A percentile compares a stretch with the other conserved stretches of the same genome.
Conservation (phyloP, 208 protist species). For the Porcisia deanei region DNA sequence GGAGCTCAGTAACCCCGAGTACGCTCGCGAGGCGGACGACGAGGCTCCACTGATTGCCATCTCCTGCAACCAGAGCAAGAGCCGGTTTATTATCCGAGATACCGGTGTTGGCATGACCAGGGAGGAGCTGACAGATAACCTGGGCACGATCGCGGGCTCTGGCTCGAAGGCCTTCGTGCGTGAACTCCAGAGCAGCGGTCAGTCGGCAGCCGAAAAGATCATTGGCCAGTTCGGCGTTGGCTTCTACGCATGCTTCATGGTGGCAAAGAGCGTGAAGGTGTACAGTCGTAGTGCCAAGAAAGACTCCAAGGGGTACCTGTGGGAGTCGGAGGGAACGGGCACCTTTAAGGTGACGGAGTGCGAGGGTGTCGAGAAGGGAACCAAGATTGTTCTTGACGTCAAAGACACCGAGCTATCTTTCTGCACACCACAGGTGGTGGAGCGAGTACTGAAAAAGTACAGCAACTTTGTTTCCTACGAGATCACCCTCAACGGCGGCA, state of each 20-base stretch:
- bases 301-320: constrained; percentile 92
- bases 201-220: constrained; percentile 86
- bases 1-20: constrained; percentile 87
- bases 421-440: constrained; percentile 90
- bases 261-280: constrained; percentile 94
- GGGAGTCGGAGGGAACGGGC: constrained; percentile 94
- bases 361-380: constrained; percentile 95
- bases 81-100: constrained; percentile 93
- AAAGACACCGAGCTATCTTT: constrained; percentile 95
- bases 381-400: constrained; percentile 97
- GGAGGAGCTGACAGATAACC: constrained; percentile 95
- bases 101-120: constrained; percentile 97
- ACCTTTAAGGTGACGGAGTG: constrained; percentile 94
- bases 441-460: constrained; percentile 97
- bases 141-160: constrained; percentile 95
- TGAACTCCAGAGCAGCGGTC: constrained; percentile 74
- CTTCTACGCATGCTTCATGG: constrained; percentile 98
- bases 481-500: constrained; percentile 94
- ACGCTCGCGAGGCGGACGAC: constrained; percentile 72
- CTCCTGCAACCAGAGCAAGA: constrained; percentile 92
- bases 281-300: constrained; percentile 90
- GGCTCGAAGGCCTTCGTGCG: constrained; percentile 92
- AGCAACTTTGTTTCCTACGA: constrained; percentile 97
- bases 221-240: constrained; percentile 98
- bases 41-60: constrained; percentile 83